Conservation (phyloP, 352 stramenopile genomes). For the Blastocystis sp. region DNA sequence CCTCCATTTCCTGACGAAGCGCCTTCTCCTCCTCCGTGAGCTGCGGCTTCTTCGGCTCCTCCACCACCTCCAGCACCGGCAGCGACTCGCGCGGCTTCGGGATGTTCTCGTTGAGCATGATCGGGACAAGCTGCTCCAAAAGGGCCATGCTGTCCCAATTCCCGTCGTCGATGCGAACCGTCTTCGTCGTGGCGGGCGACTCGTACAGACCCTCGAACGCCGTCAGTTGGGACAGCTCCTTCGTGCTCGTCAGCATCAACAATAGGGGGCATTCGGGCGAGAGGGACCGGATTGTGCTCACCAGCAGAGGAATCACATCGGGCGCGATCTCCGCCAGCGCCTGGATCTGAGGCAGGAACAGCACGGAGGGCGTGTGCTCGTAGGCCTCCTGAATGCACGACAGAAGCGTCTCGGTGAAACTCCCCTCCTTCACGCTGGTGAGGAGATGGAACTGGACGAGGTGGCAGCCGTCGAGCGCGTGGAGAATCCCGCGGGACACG, state of each 20-base stretch:
- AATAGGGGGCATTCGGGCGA: not conserved
- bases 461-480: constrained; percentile 82
- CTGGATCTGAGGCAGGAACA: constrained; percentile 83
- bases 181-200: not conserved
- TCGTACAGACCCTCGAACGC: not conserved
- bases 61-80: constrained; percentile 63
- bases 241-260: not conserved
- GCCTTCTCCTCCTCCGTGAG: constrained; percentile 58
- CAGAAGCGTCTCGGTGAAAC: constrained; percentile 83
- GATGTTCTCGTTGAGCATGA: not conserved
- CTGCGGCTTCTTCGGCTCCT: constrained; percentile 68
- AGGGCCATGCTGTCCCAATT: not conserved
- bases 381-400: constrained; percentile 81
- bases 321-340: constrained; percentile 82
- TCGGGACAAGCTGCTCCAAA: not conserved
- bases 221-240: not conserved
- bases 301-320: constrained; percentile 79
- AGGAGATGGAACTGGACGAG: constrained; percentile 84
- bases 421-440: constrained; percentile 80
- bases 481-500: constrained; percentile 80
- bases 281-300: not conserved
- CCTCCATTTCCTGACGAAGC: constrained; percentile 79
- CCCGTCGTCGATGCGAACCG: not conserved
- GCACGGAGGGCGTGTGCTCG: constrained; percentile 82
- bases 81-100: not conserved